These are phyloP conservation scores for Neurospora sp. DNA, from an alignment of 495 filamentous ascomycete species.

Conservation along the genomic window DNA sequence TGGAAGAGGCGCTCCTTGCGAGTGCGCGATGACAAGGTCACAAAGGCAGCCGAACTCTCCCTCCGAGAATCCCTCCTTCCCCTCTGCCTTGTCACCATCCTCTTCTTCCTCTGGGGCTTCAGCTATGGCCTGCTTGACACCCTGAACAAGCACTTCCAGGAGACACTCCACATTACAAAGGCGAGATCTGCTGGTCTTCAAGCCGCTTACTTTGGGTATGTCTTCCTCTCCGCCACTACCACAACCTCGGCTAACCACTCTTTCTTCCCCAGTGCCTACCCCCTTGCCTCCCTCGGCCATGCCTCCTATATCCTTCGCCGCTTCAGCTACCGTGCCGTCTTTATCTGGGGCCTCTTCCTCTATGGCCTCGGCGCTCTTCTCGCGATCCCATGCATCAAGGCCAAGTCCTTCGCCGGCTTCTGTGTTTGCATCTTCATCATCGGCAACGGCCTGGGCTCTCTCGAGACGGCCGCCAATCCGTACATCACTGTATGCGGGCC, in stretches of 20 bases:
- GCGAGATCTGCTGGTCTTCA: conserved; percentile 26
- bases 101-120: conserved; percentile 87
- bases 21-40: conserved; percentile 37
- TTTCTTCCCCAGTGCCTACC: conserved; percentile 35
- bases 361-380: conserved; percentile 41
- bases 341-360: conserved; percentile 35
- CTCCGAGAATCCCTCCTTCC: conserved; percentile 42
- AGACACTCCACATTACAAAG: conserved; percentile 32
- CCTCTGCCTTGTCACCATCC: conserved; percentile 54
- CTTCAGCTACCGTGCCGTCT: conserved; percentile 52
- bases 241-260: not conserved
- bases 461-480: conserved; percentile 61
- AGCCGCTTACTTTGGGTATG: conserved; percentile 30
- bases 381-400: conserved; percentile 43
- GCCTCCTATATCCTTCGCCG: conserved; percentile 54
- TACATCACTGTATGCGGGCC: conserved; percentile 48
- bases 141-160: conserved; percentile 24
- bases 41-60: conserved; percentile 48
- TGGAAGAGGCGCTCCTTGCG: conserved; percentile 27
- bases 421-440: conserved; percentile 64
- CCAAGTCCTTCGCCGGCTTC: conserved; percentile 56
- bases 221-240: not conserved
- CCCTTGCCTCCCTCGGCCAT: conserved; percentile 39
- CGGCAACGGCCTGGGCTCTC: conserved; percentile 54
- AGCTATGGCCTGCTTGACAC: conserved; percentile 63